These are phyloP conservation scores for Thuidium tamariscinum DNA, from an alignment of 225 moss, liverwort and hornwort species.

Conservation along the genomic window DNA sequence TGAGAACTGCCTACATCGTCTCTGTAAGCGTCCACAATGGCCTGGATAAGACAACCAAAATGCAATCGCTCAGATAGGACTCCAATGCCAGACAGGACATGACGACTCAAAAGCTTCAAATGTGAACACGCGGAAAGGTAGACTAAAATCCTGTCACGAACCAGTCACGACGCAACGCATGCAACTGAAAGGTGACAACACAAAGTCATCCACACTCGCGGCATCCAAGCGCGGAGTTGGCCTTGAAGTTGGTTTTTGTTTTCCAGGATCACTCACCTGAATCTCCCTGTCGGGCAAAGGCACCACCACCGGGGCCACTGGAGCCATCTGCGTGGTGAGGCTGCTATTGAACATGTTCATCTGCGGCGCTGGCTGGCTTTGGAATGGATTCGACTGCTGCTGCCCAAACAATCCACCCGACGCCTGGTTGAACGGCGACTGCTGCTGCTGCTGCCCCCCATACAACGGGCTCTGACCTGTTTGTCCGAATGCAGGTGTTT, in stretches of 20 bases:
- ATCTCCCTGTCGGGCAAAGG: slow-evolving; percentile 85
- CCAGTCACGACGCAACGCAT: not conserved
- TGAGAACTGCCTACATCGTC: slow-evolving; percentile 70
- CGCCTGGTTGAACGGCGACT: slow-evolving; percentile 38
- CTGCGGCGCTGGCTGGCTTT: slow-evolving; percentile 37
- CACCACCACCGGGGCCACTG: slow-evolving; percentile 78
- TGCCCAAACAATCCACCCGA: slow-evolving; percentile 37
- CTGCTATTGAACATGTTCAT: slow-evolving; percentile 47
- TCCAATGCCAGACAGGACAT: not conserved
- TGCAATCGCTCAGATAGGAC: not conserved
- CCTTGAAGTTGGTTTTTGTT: not conserved
- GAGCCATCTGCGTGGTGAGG: slow-evolving; percentile 97
- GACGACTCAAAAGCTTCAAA: not conserved
- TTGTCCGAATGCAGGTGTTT: slow-evolving; percentile 28
- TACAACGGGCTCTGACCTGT: slow-evolving; percentile 20
- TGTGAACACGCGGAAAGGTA: not conserved
- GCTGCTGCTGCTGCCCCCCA: slow-evolving; percentile 25
- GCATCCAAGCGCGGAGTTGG: not conserved
- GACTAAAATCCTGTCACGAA: not conserved
- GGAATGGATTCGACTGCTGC: slow-evolving; percentile 37
- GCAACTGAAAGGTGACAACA: not conserved
- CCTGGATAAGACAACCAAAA: slow-evolving; percentile 26
- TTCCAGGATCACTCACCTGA: slow-evolving; percentile 28
- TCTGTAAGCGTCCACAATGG: slow-evolving; percentile 81
- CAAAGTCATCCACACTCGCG: not conserved